phyloP scores from a whole-genome alignment of 1,139 yeast species.

The Taphrina pruni region DNA sequence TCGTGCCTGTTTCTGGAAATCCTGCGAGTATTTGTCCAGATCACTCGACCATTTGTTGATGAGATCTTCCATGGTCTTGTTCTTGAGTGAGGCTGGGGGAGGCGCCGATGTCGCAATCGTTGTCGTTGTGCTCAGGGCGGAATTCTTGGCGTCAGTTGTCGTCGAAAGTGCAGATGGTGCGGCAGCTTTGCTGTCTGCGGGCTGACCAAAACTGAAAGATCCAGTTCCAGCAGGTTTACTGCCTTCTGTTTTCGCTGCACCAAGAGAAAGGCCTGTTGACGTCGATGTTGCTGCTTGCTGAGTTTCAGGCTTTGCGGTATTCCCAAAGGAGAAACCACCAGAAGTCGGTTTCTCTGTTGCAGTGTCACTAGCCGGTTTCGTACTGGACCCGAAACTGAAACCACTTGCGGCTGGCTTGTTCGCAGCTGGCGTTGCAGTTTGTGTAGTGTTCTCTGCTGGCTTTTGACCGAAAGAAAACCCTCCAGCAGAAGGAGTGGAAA shows the following conservation, averaged over 20 bases:
- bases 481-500: constrained; percentile 26
- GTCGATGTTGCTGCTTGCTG: constrained; percentile 8
- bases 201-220: constrained; percentile 43
- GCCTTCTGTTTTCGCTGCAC: constrained; percentile 15
- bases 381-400: constrained; percentile 40
- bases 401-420: constrained; percentile 43
- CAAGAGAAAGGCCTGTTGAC: constrained; percentile 39
- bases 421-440: constrained; percentile 45
- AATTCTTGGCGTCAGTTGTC: constrained; percentile 2
- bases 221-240: background rate
- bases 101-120: constrained; percentile 48
- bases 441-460: constrained; percentile 45
- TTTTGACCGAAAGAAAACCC: constrained; percentile 41
- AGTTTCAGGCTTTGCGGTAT: constrained; percentile 23
- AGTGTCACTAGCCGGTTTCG: constrained; percentile 16
- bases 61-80: constrained; percentile 89
- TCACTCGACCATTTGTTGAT: constrained; percentile 93
- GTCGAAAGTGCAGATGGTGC: constrained; percentile 9
- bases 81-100: constrained; percentile 76
- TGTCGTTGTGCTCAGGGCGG: constrained; percentile 30
- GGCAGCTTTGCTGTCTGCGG: constrained; percentile 47
- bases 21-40: constrained; percentile 70
- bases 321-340: constrained; percentile 32
- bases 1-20: constrained; percentile 76
- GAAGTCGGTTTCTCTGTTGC: constrained; percentile 12